A percentile compares a stretch with the other conserved stretches of the same genome.
Evolutionary conservation across 768 basidiomycete species (phyloP).

Genomic region (Phaeotremella fagi): DNA sequence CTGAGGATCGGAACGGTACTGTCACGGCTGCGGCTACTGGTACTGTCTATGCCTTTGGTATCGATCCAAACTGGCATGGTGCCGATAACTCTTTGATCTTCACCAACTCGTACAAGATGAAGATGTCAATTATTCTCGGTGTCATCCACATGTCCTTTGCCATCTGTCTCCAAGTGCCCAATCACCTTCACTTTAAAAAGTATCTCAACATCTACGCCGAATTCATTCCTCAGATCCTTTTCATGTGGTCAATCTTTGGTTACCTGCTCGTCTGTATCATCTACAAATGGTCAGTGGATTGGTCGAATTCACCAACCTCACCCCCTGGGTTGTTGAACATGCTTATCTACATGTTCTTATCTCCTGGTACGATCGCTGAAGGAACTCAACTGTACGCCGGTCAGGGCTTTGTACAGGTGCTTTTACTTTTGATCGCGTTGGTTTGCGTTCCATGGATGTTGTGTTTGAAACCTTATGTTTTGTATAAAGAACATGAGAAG

Average conservation of each 20-base stretch:
- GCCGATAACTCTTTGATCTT: constrained; percentile 87
- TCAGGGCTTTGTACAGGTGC: constrained; percentile 75
- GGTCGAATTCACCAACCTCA: constrained; percentile 62
- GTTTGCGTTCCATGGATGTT: constrained; percentile 96
- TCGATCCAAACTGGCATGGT: constrained; percentile 94
- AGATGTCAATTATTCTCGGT: constrained; percentile 94
- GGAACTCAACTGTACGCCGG: constrained; percentile 73
- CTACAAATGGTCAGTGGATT: constrained; percentile 96
- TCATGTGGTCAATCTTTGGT: constrained; percentile 95
- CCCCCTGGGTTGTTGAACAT: constrained; percentile 81
- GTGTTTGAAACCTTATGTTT: constrained; percentile 81
- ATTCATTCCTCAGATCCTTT: constrained; percentile 95
- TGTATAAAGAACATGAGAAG: constrained; percentile 82
- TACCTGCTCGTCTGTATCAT: constrained; percentile 90
- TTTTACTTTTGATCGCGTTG: constrained; percentile 69
- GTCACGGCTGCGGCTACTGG: constrained; percentile 59
- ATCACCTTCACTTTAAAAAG: constrained; percentile 90
- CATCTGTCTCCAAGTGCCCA: constrained; percentile 89
- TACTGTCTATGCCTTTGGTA: constrained; percentile 79
- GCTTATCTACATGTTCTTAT: constrained; percentile 91
- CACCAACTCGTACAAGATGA: constrained; percentile 99
- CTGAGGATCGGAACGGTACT: constrained; percentile 54
- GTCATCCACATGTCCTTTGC: constrained; percentile 99
- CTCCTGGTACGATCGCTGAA: constrained; percentile 72
- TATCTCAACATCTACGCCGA: constrained; percentile 82